Conservation (phyloP, 2,329 filamentous ascomycete species). For the Lasiodiplodia citricola region DNA sequence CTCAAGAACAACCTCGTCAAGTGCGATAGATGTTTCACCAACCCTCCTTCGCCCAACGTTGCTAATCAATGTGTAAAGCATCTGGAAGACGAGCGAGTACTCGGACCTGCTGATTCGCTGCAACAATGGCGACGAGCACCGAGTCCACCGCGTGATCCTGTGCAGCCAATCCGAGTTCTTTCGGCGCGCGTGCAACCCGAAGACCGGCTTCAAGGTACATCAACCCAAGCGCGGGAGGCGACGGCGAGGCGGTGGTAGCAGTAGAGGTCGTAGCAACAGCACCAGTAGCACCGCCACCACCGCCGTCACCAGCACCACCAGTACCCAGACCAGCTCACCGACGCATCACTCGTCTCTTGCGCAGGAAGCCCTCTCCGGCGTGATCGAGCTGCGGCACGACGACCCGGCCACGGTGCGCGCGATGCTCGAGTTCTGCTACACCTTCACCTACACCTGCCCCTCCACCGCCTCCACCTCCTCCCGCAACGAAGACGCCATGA, state of each 20-base stretch:
- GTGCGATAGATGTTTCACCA: not conserved
- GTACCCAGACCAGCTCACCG: slow-evolving; percentile 13
- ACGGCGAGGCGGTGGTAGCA: not conserved
- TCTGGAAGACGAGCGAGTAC: slow-evolving; percentile 23
- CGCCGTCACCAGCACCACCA: not conserved
- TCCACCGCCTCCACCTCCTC: not conserved
- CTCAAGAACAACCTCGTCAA: slow-evolving; percentile 24
- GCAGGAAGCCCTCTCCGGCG: slow-evolving; percentile 21
- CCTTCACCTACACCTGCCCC: slow-evolving; percentile 9
- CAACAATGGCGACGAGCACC: slow-evolving; percentile 24
- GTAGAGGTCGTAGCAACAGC: not conserved
- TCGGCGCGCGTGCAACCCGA: slow-evolving; percentile 12
- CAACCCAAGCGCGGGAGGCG: slow-evolving; percentile 1
- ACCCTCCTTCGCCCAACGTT: not conserved
- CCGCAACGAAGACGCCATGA: slow-evolving; percentile 1
- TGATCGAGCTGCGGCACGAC: slow-evolving; percentile 22
- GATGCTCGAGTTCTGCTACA: slow-evolving; percentile 24
- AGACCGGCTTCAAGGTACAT: slow-evolving; percentile 24
- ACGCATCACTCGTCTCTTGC: not conserved
- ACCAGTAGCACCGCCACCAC: not conserved
- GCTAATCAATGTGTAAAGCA: not conserved
- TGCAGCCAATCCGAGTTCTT: slow-evolving; percentile 22
- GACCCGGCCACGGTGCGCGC: slow-evolving; percentile 13
- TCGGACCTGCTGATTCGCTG: slow-evolving; percentile 21
- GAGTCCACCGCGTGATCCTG: slow-evolving; percentile 21